phyloP scores from a whole-genome alignment of 2,329 filamentous ascomycete species.

The Stachybotrys chlorohalonatus region DNA sequence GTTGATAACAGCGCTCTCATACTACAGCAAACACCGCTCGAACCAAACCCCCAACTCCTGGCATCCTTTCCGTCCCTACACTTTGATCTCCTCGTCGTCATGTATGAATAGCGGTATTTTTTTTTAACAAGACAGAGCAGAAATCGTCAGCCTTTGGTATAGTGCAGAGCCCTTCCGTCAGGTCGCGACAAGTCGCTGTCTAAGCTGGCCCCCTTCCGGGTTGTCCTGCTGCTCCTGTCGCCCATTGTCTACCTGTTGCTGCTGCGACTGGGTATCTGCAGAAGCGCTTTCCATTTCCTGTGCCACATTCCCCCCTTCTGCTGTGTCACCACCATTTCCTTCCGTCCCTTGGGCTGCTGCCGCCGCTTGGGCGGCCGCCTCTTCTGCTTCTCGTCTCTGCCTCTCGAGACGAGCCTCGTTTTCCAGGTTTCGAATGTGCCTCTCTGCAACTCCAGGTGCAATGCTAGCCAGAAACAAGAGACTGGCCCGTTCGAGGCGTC shows the following conservation, averaged over 20 bases:
- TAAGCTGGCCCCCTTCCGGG: conserved; percentile 3
- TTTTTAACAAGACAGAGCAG: too few species aligned
- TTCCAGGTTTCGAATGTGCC: conserved; percentile 52
- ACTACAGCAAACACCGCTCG: too few species aligned
- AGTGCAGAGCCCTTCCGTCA: not conserved
- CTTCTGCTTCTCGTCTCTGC: conserved; percentile 33
- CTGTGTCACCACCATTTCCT: conserved; percentile 9
- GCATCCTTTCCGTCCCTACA: too few species aligned
- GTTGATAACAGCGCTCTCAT: too few species aligned
- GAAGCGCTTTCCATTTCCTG: not conserved
- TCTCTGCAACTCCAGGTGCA: conserved; percentile 55
- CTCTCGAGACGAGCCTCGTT: conserved; percentile 38
- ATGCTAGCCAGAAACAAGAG: conserved; percentile 58
- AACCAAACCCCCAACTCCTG: too few species aligned
- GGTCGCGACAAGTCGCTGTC: not conserved
- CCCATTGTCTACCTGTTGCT: not conserved
- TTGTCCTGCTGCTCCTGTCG: not conserved
- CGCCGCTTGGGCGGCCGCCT: conserved; percentile 26
- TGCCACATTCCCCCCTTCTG: not conserved
- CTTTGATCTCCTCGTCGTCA: too few species aligned
- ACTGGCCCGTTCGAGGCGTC: conserved; percentile 48
- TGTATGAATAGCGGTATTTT: too few species aligned
- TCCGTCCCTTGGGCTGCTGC: conserved; percentile 20
- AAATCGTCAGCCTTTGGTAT: too few species aligned
- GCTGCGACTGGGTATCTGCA: not conserved